A percentile compares a stretch with the other conserved stretches of the same genome.
phyloP scores from a whole-genome alignment of 2,329 filamentous ascomycete species.

The Parastagonospora nodorum region DNA sequence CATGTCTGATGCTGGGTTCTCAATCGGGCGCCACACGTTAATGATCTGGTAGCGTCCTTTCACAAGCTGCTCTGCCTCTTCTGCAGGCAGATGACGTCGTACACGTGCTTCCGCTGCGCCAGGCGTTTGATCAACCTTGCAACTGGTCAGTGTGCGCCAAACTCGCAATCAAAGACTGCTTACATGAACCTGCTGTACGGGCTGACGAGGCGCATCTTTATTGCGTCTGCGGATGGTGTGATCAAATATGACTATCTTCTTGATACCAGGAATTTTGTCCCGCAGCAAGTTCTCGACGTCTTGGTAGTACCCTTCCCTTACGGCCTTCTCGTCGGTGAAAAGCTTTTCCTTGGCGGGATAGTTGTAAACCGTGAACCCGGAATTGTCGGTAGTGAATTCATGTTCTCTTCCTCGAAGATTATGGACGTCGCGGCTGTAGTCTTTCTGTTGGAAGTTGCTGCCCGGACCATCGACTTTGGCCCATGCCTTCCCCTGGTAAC shows the following conservation, averaged over 20 bases:
- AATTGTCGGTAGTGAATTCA: conserved; percentile 61
- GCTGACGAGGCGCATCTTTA: conserved; percentile 63
- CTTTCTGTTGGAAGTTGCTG: conserved; percentile 57
- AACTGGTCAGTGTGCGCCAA: background rate
- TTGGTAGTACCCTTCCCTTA: conserved; percentile 63
- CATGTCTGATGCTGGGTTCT: conserved; percentile 65
- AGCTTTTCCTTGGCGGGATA: conserved; percentile 59
- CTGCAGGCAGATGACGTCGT: conserved; percentile 61
- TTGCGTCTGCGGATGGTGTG: conserved; percentile 68
- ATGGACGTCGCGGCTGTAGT: conserved; percentile 56
- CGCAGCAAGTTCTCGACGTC: conserved; percentile 65
- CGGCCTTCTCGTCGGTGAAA: conserved; percentile 61
- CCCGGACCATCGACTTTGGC: conserved; percentile 66
- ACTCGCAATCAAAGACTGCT: background rate
- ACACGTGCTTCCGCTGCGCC: conserved; percentile 65
- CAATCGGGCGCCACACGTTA: conserved; percentile 73
- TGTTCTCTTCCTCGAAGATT: conserved; percentile 59
- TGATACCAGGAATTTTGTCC: conserved; percentile 59
- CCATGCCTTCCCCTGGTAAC: conserved; percentile 63
- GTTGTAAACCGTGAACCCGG: conserved; percentile 63
- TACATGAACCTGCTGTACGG: conserved; percentile 70
- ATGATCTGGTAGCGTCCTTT: conserved; percentile 68
- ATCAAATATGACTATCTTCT: conserved; percentile 71
- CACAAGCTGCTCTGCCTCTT: conserved; percentile 63
- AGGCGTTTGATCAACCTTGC: conserved; percentile 67